Evolutionary conservation across 345 rosid species (phyloP).

Genomic region (Eucalyptus pumila): DNA sequence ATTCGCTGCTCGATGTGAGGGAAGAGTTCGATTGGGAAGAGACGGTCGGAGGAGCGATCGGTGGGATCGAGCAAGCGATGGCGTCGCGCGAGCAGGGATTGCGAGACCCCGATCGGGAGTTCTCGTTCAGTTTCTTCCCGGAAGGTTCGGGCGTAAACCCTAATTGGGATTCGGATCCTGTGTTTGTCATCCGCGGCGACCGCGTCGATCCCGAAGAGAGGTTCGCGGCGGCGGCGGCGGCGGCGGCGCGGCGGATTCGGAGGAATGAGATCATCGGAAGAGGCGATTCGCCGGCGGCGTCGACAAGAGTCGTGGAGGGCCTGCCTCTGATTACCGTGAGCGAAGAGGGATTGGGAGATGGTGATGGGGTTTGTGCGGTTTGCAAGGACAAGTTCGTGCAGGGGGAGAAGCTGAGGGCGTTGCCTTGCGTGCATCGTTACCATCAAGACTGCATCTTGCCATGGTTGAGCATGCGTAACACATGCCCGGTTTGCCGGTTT

Average conservation of each 20-base stretch:
- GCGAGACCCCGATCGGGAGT: slow-evolving; percentile 20
- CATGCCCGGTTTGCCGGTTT: slow-evolving; percentile 42
- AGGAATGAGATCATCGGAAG: slow-evolving; percentile 13
- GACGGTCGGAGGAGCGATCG: neutral
- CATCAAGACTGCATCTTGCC: slow-evolving; percentile 42
- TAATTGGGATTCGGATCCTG: slow-evolving; percentile 14
- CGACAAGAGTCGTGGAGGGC: slow-evolving; percentile 16
- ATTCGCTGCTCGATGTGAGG: neutral
- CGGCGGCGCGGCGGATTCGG: neutral
- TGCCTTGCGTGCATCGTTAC: slow-evolving; percentile 35
- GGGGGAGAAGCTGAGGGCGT: slow-evolving; percentile 20
- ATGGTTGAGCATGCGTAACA: slow-evolving; percentile 34
- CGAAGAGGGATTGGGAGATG: slow-evolving; percentile 11
- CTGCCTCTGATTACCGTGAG: slow-evolving; percentile 24
- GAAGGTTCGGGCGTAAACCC: slow-evolving; percentile 4
- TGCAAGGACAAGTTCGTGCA: slow-evolving; percentile 29
- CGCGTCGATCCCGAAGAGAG: neutral
- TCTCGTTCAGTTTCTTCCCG: slow-evolving; percentile 11
- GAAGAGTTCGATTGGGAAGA: slow-evolving; percentile 31
- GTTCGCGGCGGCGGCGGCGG: neutral
- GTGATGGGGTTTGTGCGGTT: slow-evolving; percentile 22
- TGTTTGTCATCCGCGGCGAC: slow-evolving; percentile 7
- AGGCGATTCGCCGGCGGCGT: slow-evolving; percentile 31
- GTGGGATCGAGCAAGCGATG: neutral
- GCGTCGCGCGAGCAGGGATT: neutral